Evolutionary conservation across 306 rosid genomes (phyloP).

Genomic region (Ceratonia siliqua): DNA sequence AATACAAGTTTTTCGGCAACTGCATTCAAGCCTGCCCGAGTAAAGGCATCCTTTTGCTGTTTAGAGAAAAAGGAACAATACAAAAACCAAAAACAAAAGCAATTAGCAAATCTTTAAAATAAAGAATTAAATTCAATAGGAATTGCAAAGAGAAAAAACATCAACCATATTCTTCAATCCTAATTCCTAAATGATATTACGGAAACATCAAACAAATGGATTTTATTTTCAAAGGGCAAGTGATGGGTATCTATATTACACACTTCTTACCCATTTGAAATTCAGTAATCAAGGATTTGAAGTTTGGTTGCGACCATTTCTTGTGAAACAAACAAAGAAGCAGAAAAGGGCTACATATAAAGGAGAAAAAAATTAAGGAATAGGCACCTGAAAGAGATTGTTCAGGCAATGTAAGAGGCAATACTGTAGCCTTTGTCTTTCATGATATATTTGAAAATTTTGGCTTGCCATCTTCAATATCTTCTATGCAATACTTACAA

Average conservation of each 20-base stretch:
- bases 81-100: constrained; percentile 20
- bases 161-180: background rate
- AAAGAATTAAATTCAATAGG: background rate
- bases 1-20: constrained; percentile 64
- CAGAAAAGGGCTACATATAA: background rate
- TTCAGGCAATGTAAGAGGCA: constrained; percentile 87
- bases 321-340: constrained; percentile 7
- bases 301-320: background rate
- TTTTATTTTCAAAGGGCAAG: background rate
- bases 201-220: background rate
- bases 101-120: background rate
- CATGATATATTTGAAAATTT: constrained; percentile 67
- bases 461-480: constrained; percentile 50
- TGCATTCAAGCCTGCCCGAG: constrained; percentile 64
- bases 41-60: constrained; percentile 72
- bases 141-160: background rate
- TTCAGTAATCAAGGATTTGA: constrained; percentile 11
- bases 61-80: constrained; percentile 15
- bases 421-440: constrained; percentile 76
- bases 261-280: background rate
- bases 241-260: constrained; percentile 2
- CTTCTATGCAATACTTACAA: background rate
- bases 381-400: constrained; percentile 83
- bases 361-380: constrained; percentile 1
- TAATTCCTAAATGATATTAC: background rate